These are phyloP conservation scores for Syzygium aromaticum DNA, from an alignment of 345 rosid genomes.

Conservation along the genomic window DNA sequence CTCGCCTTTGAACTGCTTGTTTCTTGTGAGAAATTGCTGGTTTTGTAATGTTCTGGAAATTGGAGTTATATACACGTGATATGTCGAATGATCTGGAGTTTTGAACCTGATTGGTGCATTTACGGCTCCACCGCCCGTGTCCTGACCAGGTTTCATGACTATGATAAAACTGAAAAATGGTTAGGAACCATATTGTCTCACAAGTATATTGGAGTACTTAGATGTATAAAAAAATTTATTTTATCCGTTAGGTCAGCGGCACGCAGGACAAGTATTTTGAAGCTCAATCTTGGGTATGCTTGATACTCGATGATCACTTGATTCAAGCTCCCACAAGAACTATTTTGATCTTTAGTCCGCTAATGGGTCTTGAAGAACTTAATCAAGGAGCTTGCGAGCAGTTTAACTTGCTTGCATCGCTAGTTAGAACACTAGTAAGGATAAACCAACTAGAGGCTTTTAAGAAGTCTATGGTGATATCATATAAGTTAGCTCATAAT, in stretches of 20 bases:
- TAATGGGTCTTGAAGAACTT: background rate
- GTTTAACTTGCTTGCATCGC: background rate
- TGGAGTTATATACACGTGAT: background rate
- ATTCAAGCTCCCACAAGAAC: background rate
- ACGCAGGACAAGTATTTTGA: background rate
- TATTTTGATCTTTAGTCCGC: background rate
- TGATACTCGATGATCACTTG: background rate
- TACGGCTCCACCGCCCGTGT: background rate
- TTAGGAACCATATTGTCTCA: background rate
- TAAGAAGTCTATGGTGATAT: background rate
- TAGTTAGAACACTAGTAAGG: background rate
- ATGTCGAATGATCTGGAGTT: background rate
- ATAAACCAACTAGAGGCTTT: background rate
- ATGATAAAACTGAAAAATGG: background rate
- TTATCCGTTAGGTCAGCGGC: background rate
- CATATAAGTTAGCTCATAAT: background rate
- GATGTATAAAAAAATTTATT: background rate
- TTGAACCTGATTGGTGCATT: background rate
- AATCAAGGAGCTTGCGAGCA: background rate
- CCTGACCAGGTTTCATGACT: background rate
- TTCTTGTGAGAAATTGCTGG: background rate
- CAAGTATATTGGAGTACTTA: background rate
- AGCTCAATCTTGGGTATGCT: background rate
- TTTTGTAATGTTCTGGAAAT: background rate
- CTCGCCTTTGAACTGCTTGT: background rate